These are phyloP conservation scores for Pseudocercospora pini-densiflorae DNA, from an alignment of 2,329 filamentous ascomycete genomes.

Conservation along the genomic window DNA sequence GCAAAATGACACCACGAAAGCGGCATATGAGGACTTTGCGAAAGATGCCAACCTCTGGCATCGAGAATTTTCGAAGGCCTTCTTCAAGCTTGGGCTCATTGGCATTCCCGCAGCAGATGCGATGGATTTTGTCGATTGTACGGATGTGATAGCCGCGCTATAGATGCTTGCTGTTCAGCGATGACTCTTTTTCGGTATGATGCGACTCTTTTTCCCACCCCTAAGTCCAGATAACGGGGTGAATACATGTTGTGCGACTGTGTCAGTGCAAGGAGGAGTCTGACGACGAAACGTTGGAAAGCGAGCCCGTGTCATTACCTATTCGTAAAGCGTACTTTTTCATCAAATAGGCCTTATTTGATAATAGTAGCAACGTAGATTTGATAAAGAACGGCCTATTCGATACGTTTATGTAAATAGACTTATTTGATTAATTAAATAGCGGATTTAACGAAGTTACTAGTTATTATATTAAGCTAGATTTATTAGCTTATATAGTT, in stretches of 20 bases:
- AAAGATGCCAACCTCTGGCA: conserved; percentile 30
- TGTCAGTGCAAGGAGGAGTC: background rate
- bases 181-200: background rate
- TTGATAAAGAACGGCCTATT: too few relatives aligned
- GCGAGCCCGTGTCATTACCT: too few relatives aligned
- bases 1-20: conserved; percentile 16
- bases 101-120: conserved; percentile 20
- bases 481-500: too few relatives aligned
- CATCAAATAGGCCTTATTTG: too few relatives aligned
- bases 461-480: too few relatives aligned
- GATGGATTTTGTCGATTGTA: conserved; percentile 24
- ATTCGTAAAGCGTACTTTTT: too few relatives aligned
- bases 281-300: background rate
- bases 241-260: background rate
- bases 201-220: too few relatives aligned
- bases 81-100: conserved; percentile 23
- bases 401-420: too few relatives aligned
- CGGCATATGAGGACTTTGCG: conserved; percentile 34
- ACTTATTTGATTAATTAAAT: too few relatives aligned
- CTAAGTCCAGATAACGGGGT: background rate
- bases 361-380: too few relatives aligned
- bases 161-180: background rate
- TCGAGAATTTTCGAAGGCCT: conserved; percentile 39
- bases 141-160: conserved; percentile 14
- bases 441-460: too few relatives aligned